Evolutionary conservation across 805 yeast species (phyloP), one percentile per base, ranked within the genome.

Genomic region (Pichia kluyveri): DNA sequence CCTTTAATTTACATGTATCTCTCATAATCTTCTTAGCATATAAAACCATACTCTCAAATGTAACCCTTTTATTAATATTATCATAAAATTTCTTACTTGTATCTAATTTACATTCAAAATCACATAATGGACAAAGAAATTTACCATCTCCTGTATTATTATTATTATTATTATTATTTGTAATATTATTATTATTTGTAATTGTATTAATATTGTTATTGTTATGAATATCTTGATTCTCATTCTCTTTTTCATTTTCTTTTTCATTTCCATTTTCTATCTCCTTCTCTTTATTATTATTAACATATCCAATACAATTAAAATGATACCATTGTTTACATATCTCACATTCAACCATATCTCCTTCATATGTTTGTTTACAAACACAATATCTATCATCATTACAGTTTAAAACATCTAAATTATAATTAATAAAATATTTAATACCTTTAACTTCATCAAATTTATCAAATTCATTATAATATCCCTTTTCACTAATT

Each of bases 281-380:
- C 7, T 9, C 17, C 8, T 12, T 34, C 4, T 15, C 37, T 15
- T 10, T 14, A 10, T 12, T 14, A 10, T 12, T 15, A 34, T 49
- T 49, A 28, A 54, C 58, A 39, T 69, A 57, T 44, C 72, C 72
- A 41, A 83, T 68, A 61, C 90, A 83, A 15, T 62, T 63, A 42
- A 75, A 72, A 58, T 83, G 90, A 57, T 77, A 83, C 89, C 89
- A 82, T 56, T 82, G 87, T 46, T 73, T 69, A 60, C 91, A 84
- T 17, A 61, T 63, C 52, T 82, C 89, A 64, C 90, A 83, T 50
- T 77, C 83, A 41, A 82, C 76, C 86, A 82, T 82, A 0, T 76
- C 72, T 8, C 85, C 75, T 54, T 82, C 90, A 46, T 57, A 61
- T 26, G 63, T 62, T 43, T 73, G 75, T 42, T 88, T 70, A 60